A percentile compares a stretch with the other conserved stretches of the same genome.
phyloP scores from a whole-genome alignment of 371 early-diverging fungal species.

The Mucor indicus region DNA sequence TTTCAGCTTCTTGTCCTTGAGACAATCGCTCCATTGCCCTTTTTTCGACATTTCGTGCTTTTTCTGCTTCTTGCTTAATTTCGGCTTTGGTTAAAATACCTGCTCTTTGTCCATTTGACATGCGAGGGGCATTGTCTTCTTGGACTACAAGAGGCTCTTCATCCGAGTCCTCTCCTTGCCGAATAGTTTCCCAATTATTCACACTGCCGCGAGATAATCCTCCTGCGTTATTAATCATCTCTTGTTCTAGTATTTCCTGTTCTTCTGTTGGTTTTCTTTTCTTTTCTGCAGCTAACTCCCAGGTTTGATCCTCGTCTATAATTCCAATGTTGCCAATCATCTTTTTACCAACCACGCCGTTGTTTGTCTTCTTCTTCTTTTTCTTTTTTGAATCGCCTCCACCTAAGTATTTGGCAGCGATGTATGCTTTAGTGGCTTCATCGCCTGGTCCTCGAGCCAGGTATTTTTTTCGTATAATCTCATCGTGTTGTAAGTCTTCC shows the following conservation, averaged over 20 bases:
- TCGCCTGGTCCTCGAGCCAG: constrained; percentile 46
- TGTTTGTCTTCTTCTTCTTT: constrained; percentile 35
- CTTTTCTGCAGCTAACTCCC: constrained; percentile 5
- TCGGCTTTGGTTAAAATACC: constrained; percentile 56
- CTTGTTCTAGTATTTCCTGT: constrained; percentile 4
- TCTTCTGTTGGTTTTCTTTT: constrained; percentile 17
- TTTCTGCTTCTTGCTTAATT: constrained; percentile 45
- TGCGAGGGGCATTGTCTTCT: constrained; percentile 34
- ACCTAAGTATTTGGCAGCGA: constrained; percentile 41
- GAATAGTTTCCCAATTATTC: constrained; percentile 48
- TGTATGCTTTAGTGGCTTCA: constrained; percentile 46
- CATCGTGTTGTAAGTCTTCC: constrained; percentile 28
- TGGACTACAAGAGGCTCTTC: constrained; percentile 46
- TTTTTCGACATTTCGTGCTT: constrained; percentile 39
- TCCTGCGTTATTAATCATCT: constrained; percentile 8
- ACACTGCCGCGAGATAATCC: constrained; percentile 34
- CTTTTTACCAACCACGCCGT: background rate
- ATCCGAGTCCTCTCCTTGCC: constrained; percentile 43
- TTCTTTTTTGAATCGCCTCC: constrained; percentile 37
- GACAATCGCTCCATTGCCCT: constrained; percentile 31
- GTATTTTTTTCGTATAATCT: constrained; percentile 33
- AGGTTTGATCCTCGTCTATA: constrained; percentile 48
- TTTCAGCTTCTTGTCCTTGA: constrained; percentile 68
- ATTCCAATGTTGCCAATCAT: constrained; percentile 53
- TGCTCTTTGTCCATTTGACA: constrained; percentile 54